These are phyloP conservation scores for Oehlia diaphana DNA, from an alignment of 192 early-diverging fungal species.

Conservation along the genomic window DNA sequence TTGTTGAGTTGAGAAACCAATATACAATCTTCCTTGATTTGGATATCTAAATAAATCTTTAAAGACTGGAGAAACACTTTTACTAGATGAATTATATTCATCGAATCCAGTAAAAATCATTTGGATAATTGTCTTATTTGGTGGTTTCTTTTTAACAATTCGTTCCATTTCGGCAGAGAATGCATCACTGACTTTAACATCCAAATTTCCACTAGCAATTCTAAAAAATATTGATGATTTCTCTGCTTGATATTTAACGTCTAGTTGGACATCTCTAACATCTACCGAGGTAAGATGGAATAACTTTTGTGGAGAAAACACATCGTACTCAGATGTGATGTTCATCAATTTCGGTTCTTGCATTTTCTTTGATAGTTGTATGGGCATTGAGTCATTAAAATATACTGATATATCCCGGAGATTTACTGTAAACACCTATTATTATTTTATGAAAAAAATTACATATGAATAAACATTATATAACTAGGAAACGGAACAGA, in stretches of 20 bases:
- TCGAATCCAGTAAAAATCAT: constrained; percentile 75
- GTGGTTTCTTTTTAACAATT: constrained; percentile 85
- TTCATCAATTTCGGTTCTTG: constrained; percentile 62
- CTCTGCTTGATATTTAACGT: constrained; percentile 42
- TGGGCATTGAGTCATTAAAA: constrained; percentile 58
- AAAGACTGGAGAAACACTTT: constrained; percentile 58
- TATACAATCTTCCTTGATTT: constrained; percentile 83
- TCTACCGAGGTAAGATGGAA: constrained; percentile 66
- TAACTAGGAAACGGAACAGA: too few species aligned
- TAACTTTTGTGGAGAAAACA: constrained; percentile 66
- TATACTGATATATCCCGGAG: constrained; percentile 66
- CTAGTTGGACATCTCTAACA: constrained; percentile 58
- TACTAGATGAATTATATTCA: constrained; percentile 46
- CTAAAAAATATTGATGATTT: constrained; percentile 67
- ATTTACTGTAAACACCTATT: constrained; percentile 69
- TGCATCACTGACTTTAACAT: constrained; percentile 53
- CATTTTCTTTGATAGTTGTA: constrained; percentile 66
- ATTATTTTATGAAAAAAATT: constrained; percentile 32
- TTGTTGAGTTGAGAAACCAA: constrained; percentile 89
- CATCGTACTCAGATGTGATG: constrained; percentile 45
- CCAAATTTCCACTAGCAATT: constrained; percentile 61
- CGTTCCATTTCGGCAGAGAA: constrained; percentile 81
- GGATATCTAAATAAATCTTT: constrained; percentile 69
- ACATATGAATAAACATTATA: too few species aligned
- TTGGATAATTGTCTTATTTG: constrained; percentile 64